Percentiles rank a stretch among this genome's conserved stretches.
Conservation (phyloP, 257 asterid species). For the Lantana camara region DNA sequence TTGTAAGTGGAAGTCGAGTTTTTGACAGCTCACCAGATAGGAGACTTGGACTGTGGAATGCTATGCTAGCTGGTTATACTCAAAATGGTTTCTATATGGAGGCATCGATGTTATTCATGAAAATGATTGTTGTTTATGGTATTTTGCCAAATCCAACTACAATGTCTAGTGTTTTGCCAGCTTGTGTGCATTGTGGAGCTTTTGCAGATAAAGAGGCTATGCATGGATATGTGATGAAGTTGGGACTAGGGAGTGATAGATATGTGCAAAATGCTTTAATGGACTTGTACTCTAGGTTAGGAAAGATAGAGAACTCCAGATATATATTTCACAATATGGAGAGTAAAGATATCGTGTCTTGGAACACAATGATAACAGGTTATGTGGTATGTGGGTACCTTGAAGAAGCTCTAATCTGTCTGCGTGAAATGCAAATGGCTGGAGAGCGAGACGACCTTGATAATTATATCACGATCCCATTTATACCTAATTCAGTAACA, state of each 20-base stretch:
- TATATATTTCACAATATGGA: constrained; percentile 67
- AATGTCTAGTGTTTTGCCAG: constrained; percentile 86
- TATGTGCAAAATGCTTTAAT: constrained; percentile 83
- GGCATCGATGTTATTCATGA: constrained; percentile 60
- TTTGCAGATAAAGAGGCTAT: constrained; percentile 66
- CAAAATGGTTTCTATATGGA: constrained; percentile 66
- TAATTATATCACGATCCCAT: constrained; percentile 23
- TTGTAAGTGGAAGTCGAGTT: constrained; percentile 54
- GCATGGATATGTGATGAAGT: constrained; percentile 78
- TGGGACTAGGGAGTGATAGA: constrained; percentile 60
- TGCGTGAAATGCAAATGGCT: constrained; percentile 53
- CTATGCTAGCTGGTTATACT: constrained; percentile 88
- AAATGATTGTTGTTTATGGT: constrained; percentile 45
- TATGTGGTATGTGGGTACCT: constrained; percentile 74
- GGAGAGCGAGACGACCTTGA: constrained; percentile 20
- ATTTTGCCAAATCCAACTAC: constrained; percentile 70
- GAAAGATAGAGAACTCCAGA: constrained; percentile 51
- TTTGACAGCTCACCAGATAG: constrained; percentile 54
- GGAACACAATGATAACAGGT: constrained; percentile 90
- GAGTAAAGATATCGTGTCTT: constrained; percentile 71
- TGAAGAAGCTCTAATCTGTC: constrained; percentile 62
- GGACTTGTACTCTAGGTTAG: constrained; percentile 84
- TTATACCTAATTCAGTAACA: constrained; percentile 77
- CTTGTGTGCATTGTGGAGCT: constrained; percentile 72
- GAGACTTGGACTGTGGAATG: constrained; percentile 77